Base-by-base conservation (phyloP, 495 filamentous ascomycete genomes). In the Aspergillus nanangensis region DNA sequence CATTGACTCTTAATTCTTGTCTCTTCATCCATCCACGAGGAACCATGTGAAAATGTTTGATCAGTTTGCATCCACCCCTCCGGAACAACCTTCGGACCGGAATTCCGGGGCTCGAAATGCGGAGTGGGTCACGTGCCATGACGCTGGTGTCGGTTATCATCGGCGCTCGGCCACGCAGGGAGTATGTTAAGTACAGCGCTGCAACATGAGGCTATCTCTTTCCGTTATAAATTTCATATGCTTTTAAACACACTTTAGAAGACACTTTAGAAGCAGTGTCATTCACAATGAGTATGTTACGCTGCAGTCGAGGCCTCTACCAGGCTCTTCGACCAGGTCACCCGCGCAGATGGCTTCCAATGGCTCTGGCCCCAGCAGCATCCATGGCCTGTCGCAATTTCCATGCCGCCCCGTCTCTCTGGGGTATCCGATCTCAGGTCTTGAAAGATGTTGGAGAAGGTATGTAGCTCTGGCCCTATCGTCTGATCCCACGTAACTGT, bases 361-460 rank as follows among this genome's bases (percentile, higher is more conserved):
- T 56, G 52, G 52, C 38, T 29, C 48, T 34, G 20, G 56, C 48
- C 43, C 51, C 56, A 42, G 34, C 59, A 34, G 25, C 50, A 35
- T 53, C 54, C 22, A 34, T 57, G 22, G 21, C 57, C 50, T 67
- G 53, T 58, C 65, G 66, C 23, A 61, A 38, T 15, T 90, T 96
- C 56, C 84, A 88, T 53, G 69, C 72, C 13, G 75, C 82, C 21
- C 56, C 75, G 38, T 66, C 67, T 47, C 60, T 81, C 17, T 74
- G 74, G 48, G 79, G 75, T 2, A 77, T 95, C 18, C 90, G 88
- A 63, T 91, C 94, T 14, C 95, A 96, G 57, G 64, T 95, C 31
- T 71, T 99, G 29, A 92, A 93, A 52, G 94, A 99, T 69, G 95
- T 96, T 58, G 94, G 94, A 17, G 94, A 99, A 77, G 94, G 91